Evolutionary conservation across 129 eudicot species (phyloP), one percentile per base, ranked within the genome.

Genomic region (Glebionis coronaria): DNA sequence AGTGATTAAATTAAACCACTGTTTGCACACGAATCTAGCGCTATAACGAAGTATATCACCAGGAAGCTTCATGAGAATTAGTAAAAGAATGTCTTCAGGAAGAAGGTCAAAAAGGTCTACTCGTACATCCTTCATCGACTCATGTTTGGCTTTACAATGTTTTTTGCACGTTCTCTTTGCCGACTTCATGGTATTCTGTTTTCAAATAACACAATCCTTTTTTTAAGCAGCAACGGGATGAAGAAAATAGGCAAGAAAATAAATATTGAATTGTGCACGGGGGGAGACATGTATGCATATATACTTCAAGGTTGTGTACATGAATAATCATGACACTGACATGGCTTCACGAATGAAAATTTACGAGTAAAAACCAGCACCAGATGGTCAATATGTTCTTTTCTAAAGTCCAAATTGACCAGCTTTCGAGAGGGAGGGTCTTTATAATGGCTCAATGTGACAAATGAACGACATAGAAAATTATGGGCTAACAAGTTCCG

Each of bases 21-120:
- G 62, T 52, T 25, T 77, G 64, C 68, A 25, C 5, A 77, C 77
- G 47, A 28, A 71, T 59, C 44, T 74, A 21, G 57, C 7, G 9
- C 47, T 74, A 51, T 56, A 74, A 35, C 78, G 78, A 65, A 65
- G 78, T n/a, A 65, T 13, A 74, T 55, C 73, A n/a, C 72, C 1
- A 18, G 72, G 67, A 74, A 74, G 53, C 44, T 56, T 66, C 35
- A 28, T 29, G 20, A 74, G 27, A 21, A 74, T 74, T 27, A 56
- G 61, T 57, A 65, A 0, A 47, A 74, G 40, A 15, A 74, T 60
- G 16, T 74, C 73, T 5, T 74, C 73, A 0, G 42, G 54, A 47
- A 65, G 61, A 66, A 31, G 1, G 54, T 12, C 38, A 18, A 65
- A 74, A 74, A 12, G 5, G 45, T 66, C 68, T 8, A 63, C 70